A percentile compares a stretch with the other conserved stretches of the same genome.
These are phyloP conservation scores for Colletotrichum abscissum DNA, from an alignment of 2,329 filamentous ascomycete genomes.

Conservation along the genomic window DNA sequence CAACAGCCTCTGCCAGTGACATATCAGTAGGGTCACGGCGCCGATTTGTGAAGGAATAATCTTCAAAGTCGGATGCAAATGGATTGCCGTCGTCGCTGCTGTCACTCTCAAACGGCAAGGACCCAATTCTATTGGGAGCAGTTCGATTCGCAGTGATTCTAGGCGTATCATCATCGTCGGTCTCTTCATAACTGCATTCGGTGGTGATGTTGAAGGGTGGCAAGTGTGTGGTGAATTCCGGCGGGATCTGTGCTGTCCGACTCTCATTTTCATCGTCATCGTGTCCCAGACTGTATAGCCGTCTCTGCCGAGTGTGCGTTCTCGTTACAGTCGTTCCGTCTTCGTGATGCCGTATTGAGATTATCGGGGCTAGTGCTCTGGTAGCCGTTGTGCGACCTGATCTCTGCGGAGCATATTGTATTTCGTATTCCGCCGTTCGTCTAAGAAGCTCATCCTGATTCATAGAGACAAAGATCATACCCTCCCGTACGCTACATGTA, in stretches of 20 bases:
- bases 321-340: conserved; percentile 61
- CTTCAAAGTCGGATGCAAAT: conserved; percentile 44
- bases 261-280: conserved; percentile 57
- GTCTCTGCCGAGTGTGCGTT: conserved; percentile 55
- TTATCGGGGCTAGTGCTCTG: conserved; percentile 47
- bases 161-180: conserved; percentile 47
- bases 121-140: conserved; percentile 63
- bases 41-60: conserved; percentile 38
- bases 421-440: conserved; percentile 79
- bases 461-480: conserved; percentile 94
- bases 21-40: conserved; percentile 40
- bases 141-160: conserved; percentile 46
- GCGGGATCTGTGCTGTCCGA: conserved; percentile 66
- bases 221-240: conserved; percentile 61
- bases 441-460: conserved; percentile 79
- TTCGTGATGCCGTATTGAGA: conserved; percentile 64
- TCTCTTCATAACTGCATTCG: conserved; percentile 71
- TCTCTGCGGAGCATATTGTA: conserved; percentile 66
- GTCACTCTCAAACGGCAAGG: conserved; percentile 65
- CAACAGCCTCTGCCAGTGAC: conserved; percentile 52
- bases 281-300: conserved; percentile 55
- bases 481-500: conserved; percentile 79
- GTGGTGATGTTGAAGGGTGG: conserved; percentile 67
- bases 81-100: conserved; percentile 50
- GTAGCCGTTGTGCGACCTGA: conserved; percentile 36